A percentile compares a stretch with the other conserved stretches of the same genome.
phyloP scores from a whole-genome alignment of 169 alveolate genomes.

The Perkinsus marinus region DNA sequence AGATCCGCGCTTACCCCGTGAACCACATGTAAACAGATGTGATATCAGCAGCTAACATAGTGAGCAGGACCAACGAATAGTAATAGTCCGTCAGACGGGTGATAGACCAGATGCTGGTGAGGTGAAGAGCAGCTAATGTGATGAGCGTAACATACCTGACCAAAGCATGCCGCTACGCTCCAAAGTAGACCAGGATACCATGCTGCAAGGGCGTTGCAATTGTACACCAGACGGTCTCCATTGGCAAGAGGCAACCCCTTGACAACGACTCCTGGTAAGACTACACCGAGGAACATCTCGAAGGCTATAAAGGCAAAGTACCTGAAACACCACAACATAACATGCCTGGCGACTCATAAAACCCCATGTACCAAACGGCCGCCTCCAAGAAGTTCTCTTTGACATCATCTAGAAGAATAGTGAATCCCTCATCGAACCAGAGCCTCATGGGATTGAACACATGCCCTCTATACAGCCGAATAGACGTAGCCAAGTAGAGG shows the following conservation, averaged over 20 bases:
- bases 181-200: background rate
- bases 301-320: background rate
- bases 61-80: background rate
- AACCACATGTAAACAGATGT: background rate
- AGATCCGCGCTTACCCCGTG: background rate
- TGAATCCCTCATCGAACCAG: background rate
- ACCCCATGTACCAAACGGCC: background rate
- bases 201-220: conserved; percentile 5
- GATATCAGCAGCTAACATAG: conserved; percentile 1
- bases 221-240: background rate
- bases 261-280: conserved; percentile 6
- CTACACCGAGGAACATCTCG: background rate
- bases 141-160: conserved; percentile 8
- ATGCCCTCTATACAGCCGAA: background rate
- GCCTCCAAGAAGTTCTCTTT: background rate
- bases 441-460: background rate
- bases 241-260: conserved; percentile 11
- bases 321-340: background rate
- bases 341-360: background rate
- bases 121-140: background rate
- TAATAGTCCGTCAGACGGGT: background rate
- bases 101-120: background rate
- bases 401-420: background rate
- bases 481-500: background rate
- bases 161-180: background rate